These are phyloP conservation scores for Helminthosporium solani DNA, from an alignment of 2,329 filamentous ascomycete species.

Conservation along the genomic window DNA sequence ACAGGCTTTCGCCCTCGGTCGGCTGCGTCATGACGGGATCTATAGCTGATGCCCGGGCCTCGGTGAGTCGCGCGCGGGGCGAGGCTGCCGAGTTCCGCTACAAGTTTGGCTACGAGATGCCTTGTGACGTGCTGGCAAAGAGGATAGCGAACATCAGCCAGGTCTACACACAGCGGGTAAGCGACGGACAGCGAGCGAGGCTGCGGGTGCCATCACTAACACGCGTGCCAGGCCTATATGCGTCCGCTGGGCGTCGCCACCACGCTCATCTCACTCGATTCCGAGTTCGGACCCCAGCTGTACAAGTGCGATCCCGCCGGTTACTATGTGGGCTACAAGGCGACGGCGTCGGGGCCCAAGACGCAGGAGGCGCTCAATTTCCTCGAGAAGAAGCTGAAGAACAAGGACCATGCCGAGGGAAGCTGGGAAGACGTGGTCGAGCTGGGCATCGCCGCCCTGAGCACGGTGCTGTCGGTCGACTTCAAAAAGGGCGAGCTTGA, in stretches of 20 bases:
- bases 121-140: conserved; percentile 94
- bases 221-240: conserved; percentile 77
- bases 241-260: conserved; percentile 93
- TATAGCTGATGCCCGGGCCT: conserved; percentile 94
- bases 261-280: conserved; percentile 90
- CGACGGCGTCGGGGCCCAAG: conserved; percentile 93
- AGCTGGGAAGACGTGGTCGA: conserved; percentile 98
- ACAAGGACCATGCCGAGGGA: conserved; percentile 92
- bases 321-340: conserved; percentile 98
- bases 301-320: conserved; percentile 99
- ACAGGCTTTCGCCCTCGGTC: conserved; percentile 92
- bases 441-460: conserved; percentile 90
- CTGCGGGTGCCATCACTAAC: conserved; percentile 37
- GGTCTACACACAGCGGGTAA: conserved; percentile 95
- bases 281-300: conserved; percentile 87
- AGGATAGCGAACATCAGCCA: conserved; percentile 98
- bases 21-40: conserved; percentile 98
- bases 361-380: conserved; percentile 98
- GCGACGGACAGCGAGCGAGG: conserved; percentile 31
- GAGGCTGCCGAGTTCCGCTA: conserved; percentile 98
- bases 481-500: conserved; percentile 99
- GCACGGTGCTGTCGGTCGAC: conserved; percentile 95
- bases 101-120: conserved; percentile 99
- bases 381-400: conserved; percentile 99
- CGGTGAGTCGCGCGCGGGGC: conserved; percentile 86